A percentile compares a stretch with the other conserved stretches of the same genome.
Evolutionary conservation across 805 yeast species (phyloP).

Genomic region (Kodamaea leandrae): DNA sequence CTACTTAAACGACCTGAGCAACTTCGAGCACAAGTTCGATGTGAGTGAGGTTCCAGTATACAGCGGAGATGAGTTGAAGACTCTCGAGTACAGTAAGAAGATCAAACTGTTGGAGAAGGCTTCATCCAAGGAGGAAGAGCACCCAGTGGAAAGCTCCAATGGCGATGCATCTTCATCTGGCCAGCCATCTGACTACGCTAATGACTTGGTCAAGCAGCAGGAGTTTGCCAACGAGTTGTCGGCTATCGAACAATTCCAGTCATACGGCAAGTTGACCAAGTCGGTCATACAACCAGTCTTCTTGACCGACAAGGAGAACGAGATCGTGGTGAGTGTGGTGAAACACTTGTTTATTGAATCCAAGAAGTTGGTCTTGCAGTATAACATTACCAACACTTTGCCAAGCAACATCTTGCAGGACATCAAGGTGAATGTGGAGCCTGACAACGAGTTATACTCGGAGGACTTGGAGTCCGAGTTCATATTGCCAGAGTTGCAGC

Average conservation of each 20-base stretch:
- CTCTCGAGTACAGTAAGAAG: constrained; percentile 59
- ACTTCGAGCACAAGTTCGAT: constrained; percentile 63
- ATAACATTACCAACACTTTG: constrained; percentile 79
- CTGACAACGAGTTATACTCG: constrained; percentile 53
- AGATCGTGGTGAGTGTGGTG: constrained; percentile 79
- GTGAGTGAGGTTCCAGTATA: constrained; percentile 62
- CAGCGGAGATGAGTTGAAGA: constrained; percentile 66
- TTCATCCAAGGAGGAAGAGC: constrained; percentile 21
- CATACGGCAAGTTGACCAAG: constrained; percentile 73
- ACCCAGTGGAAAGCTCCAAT: constrained; percentile 13
- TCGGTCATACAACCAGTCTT: constrained; percentile 58
- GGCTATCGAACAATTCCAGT: constrained; percentile 67
- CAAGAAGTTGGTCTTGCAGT: constrained; percentile 75
- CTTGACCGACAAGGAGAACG: constrained; percentile 90
- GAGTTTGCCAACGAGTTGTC: constrained; percentile 69
- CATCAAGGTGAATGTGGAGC: constrained; percentile 66
- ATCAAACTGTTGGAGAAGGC: constrained; percentile 34
- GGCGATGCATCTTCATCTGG: constrained; percentile 17
- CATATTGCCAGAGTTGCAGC: constrained; percentile 65
- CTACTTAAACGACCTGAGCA: constrained; percentile 59
- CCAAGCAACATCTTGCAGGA: constrained; percentile 73
- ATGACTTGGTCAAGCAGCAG: constrained; percentile 48
- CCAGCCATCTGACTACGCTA: constrained; percentile 22
- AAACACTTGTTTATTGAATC: constrained; percentile 74
- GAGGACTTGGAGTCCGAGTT: constrained; percentile 52